Conservation (phyloP, 129 eudicot species). For the Lonicera japonica region DNA sequence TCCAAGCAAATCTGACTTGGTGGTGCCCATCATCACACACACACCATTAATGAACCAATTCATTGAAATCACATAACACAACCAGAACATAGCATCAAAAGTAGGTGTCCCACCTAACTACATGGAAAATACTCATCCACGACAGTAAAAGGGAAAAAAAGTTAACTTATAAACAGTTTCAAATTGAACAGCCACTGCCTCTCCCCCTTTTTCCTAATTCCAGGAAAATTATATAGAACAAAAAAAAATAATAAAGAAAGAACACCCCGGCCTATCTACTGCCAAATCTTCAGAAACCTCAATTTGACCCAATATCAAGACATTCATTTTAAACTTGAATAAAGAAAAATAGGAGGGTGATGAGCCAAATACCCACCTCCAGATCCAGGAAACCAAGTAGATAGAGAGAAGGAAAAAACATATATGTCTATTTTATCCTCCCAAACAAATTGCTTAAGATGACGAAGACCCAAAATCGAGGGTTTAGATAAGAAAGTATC, state of each 20-base stretch:
- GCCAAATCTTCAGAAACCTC: constrained; percentile 36
- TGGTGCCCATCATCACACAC: constrained; percentile 71
- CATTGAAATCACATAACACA: constrained; percentile 59
- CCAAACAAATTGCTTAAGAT: constrained; percentile 1
- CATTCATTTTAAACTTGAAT: constrained; percentile 13
- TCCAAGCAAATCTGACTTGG: constrained; percentile 24
- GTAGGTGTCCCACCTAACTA: constrained; percentile 69
- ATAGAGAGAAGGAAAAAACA: no score
- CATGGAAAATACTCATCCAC: constrained; percentile 82
- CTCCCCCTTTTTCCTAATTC: constrained; percentile 13
- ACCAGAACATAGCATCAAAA: constrained; percentile 72
- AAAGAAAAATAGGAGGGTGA: constrained; percentile 1
- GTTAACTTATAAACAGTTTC: constrained; percentile 19
- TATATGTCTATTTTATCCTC: no score
- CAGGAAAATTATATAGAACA: no score
- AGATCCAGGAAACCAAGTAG: background rate
- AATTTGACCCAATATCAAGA: constrained; percentile 2
- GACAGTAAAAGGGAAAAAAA: constrained; percentile 21
- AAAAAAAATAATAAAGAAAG: no score
- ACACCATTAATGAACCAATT: constrained; percentile 56
- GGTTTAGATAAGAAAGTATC: constrained; percentile 37
- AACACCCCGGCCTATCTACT: constrained; percentile 14
- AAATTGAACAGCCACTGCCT: constrained; percentile 22
- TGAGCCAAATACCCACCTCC: background rate
- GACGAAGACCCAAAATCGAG: constrained; percentile 18